A percentile compares a stretch with the other conserved stretches of the same genome.
These are phyloP conservation scores for Globisporangium carolinianum DNA, from an alignment of 352 stramenopile species.

Conservation along the genomic window DNA sequence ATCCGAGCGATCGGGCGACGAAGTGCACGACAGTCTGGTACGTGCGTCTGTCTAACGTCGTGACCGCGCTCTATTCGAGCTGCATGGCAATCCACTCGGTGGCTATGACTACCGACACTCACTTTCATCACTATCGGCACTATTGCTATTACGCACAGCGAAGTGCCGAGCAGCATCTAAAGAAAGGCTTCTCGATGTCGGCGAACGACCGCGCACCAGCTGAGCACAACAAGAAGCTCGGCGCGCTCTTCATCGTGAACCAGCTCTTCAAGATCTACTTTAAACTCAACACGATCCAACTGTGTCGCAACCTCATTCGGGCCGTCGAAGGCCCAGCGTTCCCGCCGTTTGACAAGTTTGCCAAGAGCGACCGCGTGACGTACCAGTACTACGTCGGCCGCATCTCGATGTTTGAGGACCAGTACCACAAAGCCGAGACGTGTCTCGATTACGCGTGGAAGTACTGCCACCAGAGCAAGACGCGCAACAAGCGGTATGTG, in stretches of 20 bases:
- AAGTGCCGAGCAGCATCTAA: constrained; percentile 80
- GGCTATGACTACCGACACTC: background rate
- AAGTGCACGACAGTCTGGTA: constrained; percentile 69
- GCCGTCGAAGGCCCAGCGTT: constrained; percentile 75
- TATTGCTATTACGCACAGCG: constrained; percentile 17
- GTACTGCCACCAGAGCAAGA: constrained; percentile 83
- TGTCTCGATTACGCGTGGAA: constrained; percentile 92
- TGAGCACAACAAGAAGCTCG: constrained; percentile 83
- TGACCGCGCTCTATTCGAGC: no score
- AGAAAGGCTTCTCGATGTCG: constrained; percentile 82
- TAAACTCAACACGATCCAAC: constrained; percentile 89
- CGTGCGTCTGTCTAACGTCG: background rate
- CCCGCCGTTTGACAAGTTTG: constrained; percentile 71
- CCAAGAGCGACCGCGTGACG: constrained; percentile 89
- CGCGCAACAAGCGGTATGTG: constrained; percentile 82
- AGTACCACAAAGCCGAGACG: constrained; percentile 92
- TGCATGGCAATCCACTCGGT: no score
- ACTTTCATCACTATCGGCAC: background rate
- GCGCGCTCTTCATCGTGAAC: constrained; percentile 91
- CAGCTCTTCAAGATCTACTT: constrained; percentile 98
- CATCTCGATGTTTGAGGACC: constrained; percentile 96
- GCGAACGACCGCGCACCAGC: constrained; percentile 72
- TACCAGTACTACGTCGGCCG: constrained; percentile 95
- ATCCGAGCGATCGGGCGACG: constrained; percentile 54
- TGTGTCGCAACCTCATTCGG: constrained; percentile 93